Base-by-base conservation (phyloP, 1,284 basidiomycete species). In the Tetrapyrgos nigripes region DNA sequence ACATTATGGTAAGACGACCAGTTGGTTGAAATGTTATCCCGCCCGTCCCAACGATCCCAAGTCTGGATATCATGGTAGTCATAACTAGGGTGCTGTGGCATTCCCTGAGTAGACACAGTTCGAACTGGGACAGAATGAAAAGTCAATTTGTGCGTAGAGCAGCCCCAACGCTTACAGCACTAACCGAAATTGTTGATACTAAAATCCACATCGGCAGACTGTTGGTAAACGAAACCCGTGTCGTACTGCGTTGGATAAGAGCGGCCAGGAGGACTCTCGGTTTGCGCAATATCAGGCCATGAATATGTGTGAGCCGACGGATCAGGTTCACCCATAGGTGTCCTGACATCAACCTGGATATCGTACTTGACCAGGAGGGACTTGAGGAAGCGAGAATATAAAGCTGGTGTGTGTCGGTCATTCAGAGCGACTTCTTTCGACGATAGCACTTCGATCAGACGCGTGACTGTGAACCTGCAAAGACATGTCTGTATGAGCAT, bases 331-430 rank as follows among this genome's bases (percentile, higher is more conserved):
- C n/a, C n/a, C n/a, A n/a, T n/a, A n/a, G 31, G 14, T 33, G 57
- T 40, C 24, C 35, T 50, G 24, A 46, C 54, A 1, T 23, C 44
- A 11, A 19, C 27, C 17, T 62, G 63, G 45, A 67, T 66, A 46
- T 68, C 68, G 63, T 81, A 75, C 62, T 77, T 80, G 2, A 66
- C 70, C 52, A 86, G 72, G n/a, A 85, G 68, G 1, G 75, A 77
- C 4, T 75, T 73, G 13, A 86, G 69, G 65, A 86, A 86, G 2
- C 79, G 78, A 35, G 83, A 78, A 63, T 85, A 83, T 17, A 84
- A 68, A 35, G 79, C 78, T 21, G 82, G 82, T 4, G 81, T 79
- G 62, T 84, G 83, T 57, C 76, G 73, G 9, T 73, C 77, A 61
- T 84, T 81, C 52, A 84, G 65, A 17, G 80, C 81, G 14, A 83